Percentiles rank a stretch among this genome's conserved stretches.
Conservation (phyloP, 495 filamentous ascomycete species). For the Talaromyces ruber region DNA sequence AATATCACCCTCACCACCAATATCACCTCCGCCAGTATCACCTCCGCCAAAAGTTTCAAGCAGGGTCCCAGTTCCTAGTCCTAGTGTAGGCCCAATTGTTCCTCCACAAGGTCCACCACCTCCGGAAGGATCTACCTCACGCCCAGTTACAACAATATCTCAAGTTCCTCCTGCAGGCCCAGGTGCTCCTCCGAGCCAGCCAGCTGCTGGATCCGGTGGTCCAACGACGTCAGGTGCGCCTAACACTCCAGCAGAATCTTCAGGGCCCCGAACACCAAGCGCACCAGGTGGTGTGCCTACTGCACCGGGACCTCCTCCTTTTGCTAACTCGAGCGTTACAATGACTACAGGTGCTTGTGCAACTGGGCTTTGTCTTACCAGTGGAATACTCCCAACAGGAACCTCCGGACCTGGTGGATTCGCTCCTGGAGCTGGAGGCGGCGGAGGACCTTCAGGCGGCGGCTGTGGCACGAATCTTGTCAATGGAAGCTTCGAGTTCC, state of each 20-base stretch:
- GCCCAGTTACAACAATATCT: neutral
- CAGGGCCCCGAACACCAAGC: neutral
- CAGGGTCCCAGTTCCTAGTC: neutral
- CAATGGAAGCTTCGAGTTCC: conserved; percentile 46
- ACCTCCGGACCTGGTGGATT: neutral
- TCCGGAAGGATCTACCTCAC: neutral
- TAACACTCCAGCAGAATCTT: neutral
- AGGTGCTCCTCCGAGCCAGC: neutral
- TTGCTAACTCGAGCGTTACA: neutral
- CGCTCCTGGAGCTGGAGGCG: neutral
- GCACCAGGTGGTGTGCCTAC: neutral
- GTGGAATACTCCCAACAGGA: neutral
- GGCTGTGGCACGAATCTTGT: conserved; percentile 42
- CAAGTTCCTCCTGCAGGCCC: neutral
- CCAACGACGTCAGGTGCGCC: neutral
- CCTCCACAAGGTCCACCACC: neutral
- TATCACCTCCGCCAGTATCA: neutral
- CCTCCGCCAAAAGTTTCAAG: neutral
- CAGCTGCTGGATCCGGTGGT: neutral
- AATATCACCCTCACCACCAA: neutral
- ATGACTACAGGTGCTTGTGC: neutral
- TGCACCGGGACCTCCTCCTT: neutral
- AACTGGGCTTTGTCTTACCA: neutral
- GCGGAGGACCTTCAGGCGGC: neutral
- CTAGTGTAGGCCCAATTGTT: neutral